Evolutionary conservation across 805 yeast species (phyloP).

Genomic region (Pichia gijzeniarum): DNA sequence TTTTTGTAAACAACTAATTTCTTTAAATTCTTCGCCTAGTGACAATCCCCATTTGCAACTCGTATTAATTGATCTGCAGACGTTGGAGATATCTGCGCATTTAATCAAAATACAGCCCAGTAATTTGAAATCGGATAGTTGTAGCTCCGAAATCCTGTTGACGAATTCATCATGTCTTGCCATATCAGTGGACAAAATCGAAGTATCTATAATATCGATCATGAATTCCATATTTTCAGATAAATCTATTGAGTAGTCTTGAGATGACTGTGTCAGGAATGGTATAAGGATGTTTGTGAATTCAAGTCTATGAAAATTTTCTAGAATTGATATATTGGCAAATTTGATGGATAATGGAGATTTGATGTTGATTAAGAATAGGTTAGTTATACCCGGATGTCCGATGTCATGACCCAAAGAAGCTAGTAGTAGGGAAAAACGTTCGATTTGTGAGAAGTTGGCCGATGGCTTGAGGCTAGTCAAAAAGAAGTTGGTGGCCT

Average conservation of each 20-base stretch:
- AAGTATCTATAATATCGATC: slow-evolving; percentile 13
- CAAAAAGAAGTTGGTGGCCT: slow-evolving; percentile 71
- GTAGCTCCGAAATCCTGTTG: slow-evolving; percentile 37
- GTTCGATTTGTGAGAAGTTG: slow-evolving; percentile 28
- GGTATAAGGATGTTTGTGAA: slow-evolving; percentile 39
- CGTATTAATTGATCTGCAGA: slow-evolving; percentile 68
- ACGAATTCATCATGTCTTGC: slow-evolving; percentile 75
- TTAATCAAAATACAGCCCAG: slow-evolving; percentile 70
- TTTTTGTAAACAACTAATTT: slow-evolving; percentile 50
- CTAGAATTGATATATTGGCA: slow-evolving; percentile 66
- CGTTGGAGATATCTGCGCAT: slow-evolving; percentile 95
- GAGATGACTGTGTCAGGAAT: slow-evolving; percentile 12
- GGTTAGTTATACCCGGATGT: slow-evolving; percentile 93
- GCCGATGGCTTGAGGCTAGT: background rate
- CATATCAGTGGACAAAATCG: slow-evolving; percentile 87
- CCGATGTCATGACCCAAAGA: slow-evolving; percentile 95
- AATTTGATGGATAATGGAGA: slow-evolving; percentile 62
- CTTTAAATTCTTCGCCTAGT: slow-evolving; percentile 71
- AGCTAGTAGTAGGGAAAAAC: slow-evolving; percentile 61
- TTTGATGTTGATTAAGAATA: slow-evolving; percentile 49
- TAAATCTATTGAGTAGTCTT: slow-evolving; percentile 15
- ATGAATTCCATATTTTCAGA: slow-evolving; percentile 20
- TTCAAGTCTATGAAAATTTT: slow-evolving; percentile 70
- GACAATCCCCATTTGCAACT: slow-evolving; percentile 84
- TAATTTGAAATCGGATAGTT: slow-evolving; percentile 30